phyloP scores from a whole-genome alignment of 768 basidiomycete species.

The Fomitopsis pulvina region DNA sequence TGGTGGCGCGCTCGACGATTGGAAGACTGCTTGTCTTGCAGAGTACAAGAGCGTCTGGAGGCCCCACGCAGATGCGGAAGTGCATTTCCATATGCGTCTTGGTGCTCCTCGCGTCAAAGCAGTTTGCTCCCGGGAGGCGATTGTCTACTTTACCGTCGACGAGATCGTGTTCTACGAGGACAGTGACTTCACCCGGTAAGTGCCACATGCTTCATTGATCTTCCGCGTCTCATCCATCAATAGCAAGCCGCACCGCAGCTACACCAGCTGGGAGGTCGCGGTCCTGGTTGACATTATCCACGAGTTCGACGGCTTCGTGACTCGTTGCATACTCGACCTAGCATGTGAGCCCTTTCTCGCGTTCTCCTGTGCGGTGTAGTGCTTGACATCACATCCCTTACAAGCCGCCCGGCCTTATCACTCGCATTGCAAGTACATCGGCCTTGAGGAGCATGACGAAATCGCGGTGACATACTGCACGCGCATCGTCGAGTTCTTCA shows the following conservation, averaged over 20 bases:
- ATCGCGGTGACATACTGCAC: slow-evolving; percentile 12
- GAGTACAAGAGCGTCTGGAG: slow-evolving; percentile 20
- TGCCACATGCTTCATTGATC: neutral
- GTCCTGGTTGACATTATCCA: slow-evolving; percentile 20
- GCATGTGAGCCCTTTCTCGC: slow-evolving; percentile 11
- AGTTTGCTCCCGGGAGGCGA: slow-evolving; percentile 22
- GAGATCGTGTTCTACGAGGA: slow-evolving; percentile 17
- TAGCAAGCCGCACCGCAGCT: neutral
- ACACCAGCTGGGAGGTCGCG: slow-evolving; percentile 18
- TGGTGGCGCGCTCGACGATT: slow-evolving; percentile 7
- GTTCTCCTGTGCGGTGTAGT: neutral
- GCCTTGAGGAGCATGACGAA: slow-evolving; percentile 13
- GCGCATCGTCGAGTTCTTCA: slow-evolving; percentile 18
- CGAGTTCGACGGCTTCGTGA: slow-evolving; percentile 16
- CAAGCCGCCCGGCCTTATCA: slow-evolving; percentile 11
- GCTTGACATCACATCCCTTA: neutral
- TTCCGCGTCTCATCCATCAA: no score
- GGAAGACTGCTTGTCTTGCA: slow-evolving; percentile 15
- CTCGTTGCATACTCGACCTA: slow-evolving; percentile 19
- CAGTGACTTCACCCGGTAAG: slow-evolving; percentile 12
- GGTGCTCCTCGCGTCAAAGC: slow-evolving; percentile 22
- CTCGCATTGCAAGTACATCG: slow-evolving; percentile 7
- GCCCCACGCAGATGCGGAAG: slow-evolving; percentile 8
- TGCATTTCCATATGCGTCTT: slow-evolving; percentile 19
- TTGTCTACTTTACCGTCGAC: slow-evolving; percentile 20